phyloP scores from a whole-genome alignment of 768 basidiomycete genomes.

The Lactarius sanguifluus region DNA sequence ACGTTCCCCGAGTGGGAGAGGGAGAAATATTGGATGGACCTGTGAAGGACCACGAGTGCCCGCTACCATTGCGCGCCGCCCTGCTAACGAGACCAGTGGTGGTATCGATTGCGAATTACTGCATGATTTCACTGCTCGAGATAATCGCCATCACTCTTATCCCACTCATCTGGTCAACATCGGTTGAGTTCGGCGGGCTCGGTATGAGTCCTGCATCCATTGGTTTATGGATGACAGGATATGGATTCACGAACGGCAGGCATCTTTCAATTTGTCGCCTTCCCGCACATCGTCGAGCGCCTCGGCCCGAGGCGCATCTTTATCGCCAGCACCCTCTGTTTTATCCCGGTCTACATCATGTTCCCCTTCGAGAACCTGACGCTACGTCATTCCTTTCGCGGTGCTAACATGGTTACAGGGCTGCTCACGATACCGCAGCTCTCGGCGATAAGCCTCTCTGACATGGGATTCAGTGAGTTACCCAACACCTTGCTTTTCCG shows the following conservation, averaged over 20 bases:
- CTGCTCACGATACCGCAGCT: constrained; percentile 14
- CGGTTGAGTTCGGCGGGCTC: constrained; percentile 44
- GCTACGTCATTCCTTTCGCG: not conserved
- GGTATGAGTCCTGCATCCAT: constrained; percentile 40
- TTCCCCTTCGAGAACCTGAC: constrained; percentile 34
- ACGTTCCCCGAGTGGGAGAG: too few species aligned
- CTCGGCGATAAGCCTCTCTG: constrained; percentile 9
- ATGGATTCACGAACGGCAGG: constrained; percentile 42
- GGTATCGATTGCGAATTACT: constrained; percentile 46
- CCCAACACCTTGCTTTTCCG: too few species aligned
- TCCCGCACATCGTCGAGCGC: constrained; percentile 39
- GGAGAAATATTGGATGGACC: too few species aligned
- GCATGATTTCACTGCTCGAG: constrained; percentile 44
- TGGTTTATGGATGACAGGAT: constrained; percentile 38
- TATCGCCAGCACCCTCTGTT: constrained; percentile 30
- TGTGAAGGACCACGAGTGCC: too few species aligned
- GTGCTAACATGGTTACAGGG: not conserved
- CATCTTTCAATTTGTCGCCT: constrained; percentile 41
- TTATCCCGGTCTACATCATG: constrained; percentile 31
- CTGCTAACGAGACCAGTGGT: constrained; percentile 39
- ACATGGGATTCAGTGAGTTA: constrained; percentile 22
- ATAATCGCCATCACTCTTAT: constrained; percentile 42
- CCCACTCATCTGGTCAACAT: constrained; percentile 48
- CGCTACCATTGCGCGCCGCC: constrained; percentile 36
- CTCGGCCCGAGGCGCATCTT: constrained; percentile 41